Evolutionary conservation across 2,329 filamentous ascomycete species (phyloP), one percentile per base, ranked within the genome.

Genomic region (Didymosphaeria variabile): DNA sequence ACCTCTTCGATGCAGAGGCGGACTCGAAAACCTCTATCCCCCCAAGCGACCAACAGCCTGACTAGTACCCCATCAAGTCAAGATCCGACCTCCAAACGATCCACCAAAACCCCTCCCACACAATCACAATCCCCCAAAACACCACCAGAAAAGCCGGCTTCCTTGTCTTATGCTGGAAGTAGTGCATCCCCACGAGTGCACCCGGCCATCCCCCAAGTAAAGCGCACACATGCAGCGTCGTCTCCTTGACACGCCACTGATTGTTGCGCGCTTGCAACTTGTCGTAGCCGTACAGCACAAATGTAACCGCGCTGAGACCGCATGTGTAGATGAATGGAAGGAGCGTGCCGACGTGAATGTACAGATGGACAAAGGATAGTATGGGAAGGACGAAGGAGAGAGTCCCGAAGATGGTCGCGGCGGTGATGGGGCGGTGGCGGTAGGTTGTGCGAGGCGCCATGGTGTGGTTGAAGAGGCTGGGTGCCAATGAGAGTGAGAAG

Each of bases 301-400:
- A 77, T 0, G 74, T 74, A 0, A 70, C 32, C 0, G 60, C 47
- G 51, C 71, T 76, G 3, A 74, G 47, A 0, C 60, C 23, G 45
- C 64, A 54, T 0, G 63, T 67, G 51, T 71, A 77, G 3, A 59
- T 45, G 19, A 68, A 8, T 0, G 70, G 67, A 2, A 67, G 49
- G 0, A 68, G 10, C 0, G 69, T 68, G 2, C 61, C 62, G 38
- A 69, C 64, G 47, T 51, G 26, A 10, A 58, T 38, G 57, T 67
- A 68, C 5, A 73, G 53, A 74, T 78, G 59, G 76, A 83, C 10
- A 79, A 85, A 61, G 79, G 83, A 64, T 83, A 87, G 21, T 81
- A 87, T 40, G 82, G 86, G 59, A 83, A 90, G 55, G 75, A 87
- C 26, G 82, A 90, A 61, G 3, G 72, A 70, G 17, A 59, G 57